A percentile compares a stretch with the other conserved stretches of the same genome.
phyloP scores from a whole-genome alignment of 306 rosid genomes.

The Inga leiocalycina region DNA sequence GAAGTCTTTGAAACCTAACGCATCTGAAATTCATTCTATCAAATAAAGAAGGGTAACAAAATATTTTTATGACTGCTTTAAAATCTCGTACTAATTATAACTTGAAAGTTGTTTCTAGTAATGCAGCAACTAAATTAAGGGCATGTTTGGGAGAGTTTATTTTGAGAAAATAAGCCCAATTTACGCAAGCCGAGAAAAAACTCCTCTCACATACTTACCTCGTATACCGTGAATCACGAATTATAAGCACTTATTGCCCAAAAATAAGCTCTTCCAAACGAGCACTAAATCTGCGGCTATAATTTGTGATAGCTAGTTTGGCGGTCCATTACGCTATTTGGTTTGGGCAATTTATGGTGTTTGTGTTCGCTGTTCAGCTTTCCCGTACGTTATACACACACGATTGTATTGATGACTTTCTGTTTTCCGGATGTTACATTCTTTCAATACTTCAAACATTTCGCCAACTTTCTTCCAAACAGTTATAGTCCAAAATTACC shows the following conservation, averaged over 20 bases:
- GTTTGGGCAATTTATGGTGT: neutral
- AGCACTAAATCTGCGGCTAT: neutral
- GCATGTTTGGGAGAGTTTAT: no score
- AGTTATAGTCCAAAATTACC: neutral
- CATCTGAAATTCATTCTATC: neutral
- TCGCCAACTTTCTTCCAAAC: neutral
- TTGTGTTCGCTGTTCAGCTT: neutral
- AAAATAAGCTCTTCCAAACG: no score
- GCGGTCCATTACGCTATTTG: neutral
- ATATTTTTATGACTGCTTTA: no score
- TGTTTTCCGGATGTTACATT: neutral
- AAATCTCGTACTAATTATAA: no score
- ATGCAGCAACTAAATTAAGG: neutral
- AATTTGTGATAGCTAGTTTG: neutral
- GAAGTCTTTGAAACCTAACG: neutral
- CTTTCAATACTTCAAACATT: neutral
- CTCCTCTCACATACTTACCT: no score
- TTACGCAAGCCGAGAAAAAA: no score
- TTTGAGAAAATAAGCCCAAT: no score
- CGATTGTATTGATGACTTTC: neutral
- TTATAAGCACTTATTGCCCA: no score
- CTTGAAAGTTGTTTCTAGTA: neutral
- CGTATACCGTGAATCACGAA: no score
- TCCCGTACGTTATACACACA: neutral
- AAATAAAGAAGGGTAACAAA: neutral